phyloP scores from a whole-genome alignment of 2,329 filamentous ascomycete genomes.

The Plectosphaerella cucumerina region DNA sequence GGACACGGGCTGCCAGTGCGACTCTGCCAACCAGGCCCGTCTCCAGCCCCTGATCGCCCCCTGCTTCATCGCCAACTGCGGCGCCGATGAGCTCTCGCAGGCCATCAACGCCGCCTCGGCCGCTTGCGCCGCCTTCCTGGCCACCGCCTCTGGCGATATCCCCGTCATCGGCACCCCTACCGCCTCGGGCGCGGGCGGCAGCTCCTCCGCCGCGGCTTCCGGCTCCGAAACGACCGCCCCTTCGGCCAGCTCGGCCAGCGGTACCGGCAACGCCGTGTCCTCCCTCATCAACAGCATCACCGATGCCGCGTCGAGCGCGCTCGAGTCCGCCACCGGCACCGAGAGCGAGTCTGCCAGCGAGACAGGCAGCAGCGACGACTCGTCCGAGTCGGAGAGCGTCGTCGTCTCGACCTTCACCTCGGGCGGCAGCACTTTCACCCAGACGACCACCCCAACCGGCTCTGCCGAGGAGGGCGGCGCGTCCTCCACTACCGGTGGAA shows the following conservation, averaged over 20 bases:
- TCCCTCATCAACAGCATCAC: not conserved
- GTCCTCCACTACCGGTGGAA: constrained; percentile 6
- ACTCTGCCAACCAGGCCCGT: constrained; percentile 23
- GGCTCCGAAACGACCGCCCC: constrained; percentile 3
- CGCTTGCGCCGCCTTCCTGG: constrained; percentile 17
- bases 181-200: constrained; percentile 3
- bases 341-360: constrained; percentile 12
- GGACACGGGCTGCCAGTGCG: constrained; percentile 35
- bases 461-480: not conserved
- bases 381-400: not conserved
- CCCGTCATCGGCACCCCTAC: not conserved
- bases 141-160: constrained; percentile 9
- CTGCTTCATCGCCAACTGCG: constrained; percentile 31
- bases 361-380: constrained; percentile 4
- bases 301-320: not conserved
- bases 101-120: constrained; percentile 24
- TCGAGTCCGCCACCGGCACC: not conserved
- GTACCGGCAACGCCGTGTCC: not conserved
- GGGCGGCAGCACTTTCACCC: constrained; percentile 1
- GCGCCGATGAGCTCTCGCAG: constrained; percentile 20
- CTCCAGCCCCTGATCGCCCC: constrained; percentile 21
- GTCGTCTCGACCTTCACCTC: constrained; percentile 1
- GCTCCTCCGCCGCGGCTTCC: not conserved
- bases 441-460: constrained; percentile 1
- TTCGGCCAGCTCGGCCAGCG: not conserved